Base-by-base conservation (phyloP, 2,329 filamentous ascomycete species). In the Monosporascus sp. region DNA sequence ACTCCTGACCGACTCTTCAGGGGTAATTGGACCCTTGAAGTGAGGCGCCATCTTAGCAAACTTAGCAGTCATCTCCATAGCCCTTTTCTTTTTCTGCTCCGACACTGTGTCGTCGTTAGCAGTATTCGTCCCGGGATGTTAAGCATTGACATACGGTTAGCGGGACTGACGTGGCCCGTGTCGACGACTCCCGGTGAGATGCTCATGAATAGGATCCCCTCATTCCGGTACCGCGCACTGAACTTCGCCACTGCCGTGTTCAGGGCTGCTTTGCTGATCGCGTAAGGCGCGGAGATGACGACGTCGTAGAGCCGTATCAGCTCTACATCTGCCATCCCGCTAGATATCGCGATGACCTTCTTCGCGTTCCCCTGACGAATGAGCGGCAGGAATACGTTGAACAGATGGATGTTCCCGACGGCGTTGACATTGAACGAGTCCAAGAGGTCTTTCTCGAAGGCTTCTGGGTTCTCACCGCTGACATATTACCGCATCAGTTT, bases 31-130 rank as follows among this genome's bases (percentile, higher is more conserved):
- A 9, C 65, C 64, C 37, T 59, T 56, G 38, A 64, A 67, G 22
- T 59, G 52, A 20, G 65, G 65, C 9, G 60, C 60, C 38, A 63
- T 59, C 27, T 59, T 50, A 11, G 9, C 49, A 48, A 66, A 61
- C 17, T 41, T 43, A 7, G 16, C 17, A 2, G 17, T 11, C 52
- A 63, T 51, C 22, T 52, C 51, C 44, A 57, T 49, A 3, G 53
- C 7, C 14, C 11, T 34, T 20, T 54, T 8, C 2, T 14, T n/a
- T 16, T 52, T 24, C 40, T 22, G 50, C 16, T 52, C 53, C 2
- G 49, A 7, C 8, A 52, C 56, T 57, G 16, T 45, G 27, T 5
- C 9, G 27, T 5, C 27, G 27, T 31, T 31, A 31, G 27, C 4
- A 31, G 14, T 31, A 11, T 31, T 3, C 9, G 9, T 31, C 27